These are phyloP conservation scores for Citeromyces nyonsensis DNA, from an alignment of 805 yeast genomes.

Conservation along the genomic window DNA sequence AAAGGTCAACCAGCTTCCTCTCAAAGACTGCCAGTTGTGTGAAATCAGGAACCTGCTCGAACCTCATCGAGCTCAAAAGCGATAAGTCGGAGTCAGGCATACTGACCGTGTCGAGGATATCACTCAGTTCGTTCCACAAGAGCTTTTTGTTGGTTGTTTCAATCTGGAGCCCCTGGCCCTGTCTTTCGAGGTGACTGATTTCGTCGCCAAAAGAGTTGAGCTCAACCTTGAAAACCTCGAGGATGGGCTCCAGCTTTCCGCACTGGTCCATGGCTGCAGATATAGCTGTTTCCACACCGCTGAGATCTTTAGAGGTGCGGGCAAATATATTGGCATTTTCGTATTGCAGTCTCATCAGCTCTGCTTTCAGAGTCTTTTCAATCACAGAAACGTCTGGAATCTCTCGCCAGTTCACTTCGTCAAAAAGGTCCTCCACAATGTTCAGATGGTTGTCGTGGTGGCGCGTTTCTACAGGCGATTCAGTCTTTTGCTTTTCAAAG, in stretches of 20 bases:
- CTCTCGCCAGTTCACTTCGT: background rate
- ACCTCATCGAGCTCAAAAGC: too few relatives aligned
- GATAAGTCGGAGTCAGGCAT: too few relatives aligned
- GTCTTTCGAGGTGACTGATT: constrained; percentile 54
- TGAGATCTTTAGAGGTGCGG: constrained; percentile 29
- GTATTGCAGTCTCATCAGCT: constrained; percentile 41
- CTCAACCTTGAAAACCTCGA: constrained; percentile 45
- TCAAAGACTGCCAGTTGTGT: too few relatives aligned
- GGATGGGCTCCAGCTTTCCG: constrained; percentile 32
- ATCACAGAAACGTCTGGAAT: constrained; percentile 52
- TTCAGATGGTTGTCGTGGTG: too few relatives aligned
- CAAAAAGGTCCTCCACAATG: too few relatives aligned
- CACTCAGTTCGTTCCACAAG: constrained; percentile 55
- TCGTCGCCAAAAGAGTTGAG: constrained; percentile 51
- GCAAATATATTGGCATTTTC: constrained; percentile 46
- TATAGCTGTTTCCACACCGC: constrained; percentile 24
- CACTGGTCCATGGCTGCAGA: constrained; percentile 33
- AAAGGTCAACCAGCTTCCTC: too few relatives aligned
- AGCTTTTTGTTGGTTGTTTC: constrained; percentile 67
- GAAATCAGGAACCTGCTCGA: too few relatives aligned
- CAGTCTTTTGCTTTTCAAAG: too few relatives aligned
- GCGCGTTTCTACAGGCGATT: too few relatives aligned
- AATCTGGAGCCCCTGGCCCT: constrained; percentile 73
- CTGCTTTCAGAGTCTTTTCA: constrained; percentile 46
- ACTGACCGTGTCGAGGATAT: constrained; percentile 51